Base-by-base conservation (phyloP, 768 basidiomycete species). In the Tylopilus subfusipes region DNA sequence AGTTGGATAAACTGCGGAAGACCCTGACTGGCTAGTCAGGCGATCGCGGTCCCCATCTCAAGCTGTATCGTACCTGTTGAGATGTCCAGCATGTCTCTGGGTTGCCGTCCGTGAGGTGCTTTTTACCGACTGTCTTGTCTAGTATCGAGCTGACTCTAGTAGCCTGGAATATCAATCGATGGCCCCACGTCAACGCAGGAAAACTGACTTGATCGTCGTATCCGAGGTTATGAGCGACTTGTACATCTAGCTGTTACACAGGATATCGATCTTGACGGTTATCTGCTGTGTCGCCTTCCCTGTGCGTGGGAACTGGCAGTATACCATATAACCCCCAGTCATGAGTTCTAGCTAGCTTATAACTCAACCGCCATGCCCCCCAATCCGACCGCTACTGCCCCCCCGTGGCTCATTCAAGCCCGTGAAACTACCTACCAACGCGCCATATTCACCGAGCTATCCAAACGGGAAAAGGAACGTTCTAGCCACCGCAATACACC, bases 31-130 rank as follows among this genome's bases (percentile, higher is more conserved):
- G 25, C 46, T 13, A 22, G 46, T 64, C 47, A 58, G 60, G 51
- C 40, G 14, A 51, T 50, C 19, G 44, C 12, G 33, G n/a, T 45
- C 11, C 31, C n/a, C n/a, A 12, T 29, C 12, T 7, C 54, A 42
- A 14, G 48, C 39, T 54, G 56, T 53, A 55, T 51, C 47, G 43
- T 54, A 87, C 89, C 78, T 88, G 86, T 68, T 85, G 84, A 16
- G 89, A 90, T 22, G 88, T 85, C 89, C 90, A 92, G 67, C 90
- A 92, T 9, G 89, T 92, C 66, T 89, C 90, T 50, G 83, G 81
- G 59, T 75, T 87, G 24, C 78, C 75, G 63, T 92, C 90, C 27
- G 82, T 77, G 21, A 92, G 76, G 65, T 82, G 68, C 65, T 84
- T 86, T 72, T 88, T 91, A 19, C 82, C 82, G 14, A 78, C 82